Evolutionary conservation across 768 basidiomycete species (phyloP).

Genomic region (Sporobolomyces phaffii): DNA sequence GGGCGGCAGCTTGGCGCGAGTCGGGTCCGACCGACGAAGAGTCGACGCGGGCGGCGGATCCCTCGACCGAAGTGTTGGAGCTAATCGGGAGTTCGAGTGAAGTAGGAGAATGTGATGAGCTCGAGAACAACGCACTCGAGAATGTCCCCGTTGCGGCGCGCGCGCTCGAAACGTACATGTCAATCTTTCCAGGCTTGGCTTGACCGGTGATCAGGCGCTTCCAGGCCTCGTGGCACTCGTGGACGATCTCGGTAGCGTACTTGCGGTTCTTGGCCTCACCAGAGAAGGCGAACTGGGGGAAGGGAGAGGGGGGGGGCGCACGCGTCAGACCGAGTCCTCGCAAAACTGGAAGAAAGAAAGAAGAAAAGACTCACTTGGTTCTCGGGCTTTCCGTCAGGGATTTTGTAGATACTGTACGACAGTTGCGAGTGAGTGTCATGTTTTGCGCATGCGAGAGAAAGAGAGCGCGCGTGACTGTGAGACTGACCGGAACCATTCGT

Average conservation of each 20-base stretch:
- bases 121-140: no score
- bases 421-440: not conserved
- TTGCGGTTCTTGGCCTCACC: conserved; percentile 99
- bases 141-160: no score
- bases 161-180: no score
- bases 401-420: conserved; percentile 31
- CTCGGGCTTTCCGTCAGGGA: conserved; percentile 82
- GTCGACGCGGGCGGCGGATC: conserved; percentile 64
- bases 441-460: not conserved
- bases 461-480: not conserved
- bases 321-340: not conserved
- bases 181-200: conserved; percentile 60
- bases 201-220: conserved; percentile 82
- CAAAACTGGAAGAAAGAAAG: not conserved
- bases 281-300: conserved; percentile 75
- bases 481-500: conserved; percentile 93
- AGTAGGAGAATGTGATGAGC: no score
- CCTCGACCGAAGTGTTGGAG: conserved; percentile 68
- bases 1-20: conserved; percentile 71
- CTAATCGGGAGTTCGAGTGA: no score
- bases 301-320: no score
- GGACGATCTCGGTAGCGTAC: conserved; percentile 97
- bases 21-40: conserved; percentile 64
- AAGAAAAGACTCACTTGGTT: conserved; percentile 52
- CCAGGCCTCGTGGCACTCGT: conserved; percentile 98